phyloP scores from a whole-genome alignment of 2,329 filamentous ascomycete genomes.

The Grosmannia serpens region DNA sequence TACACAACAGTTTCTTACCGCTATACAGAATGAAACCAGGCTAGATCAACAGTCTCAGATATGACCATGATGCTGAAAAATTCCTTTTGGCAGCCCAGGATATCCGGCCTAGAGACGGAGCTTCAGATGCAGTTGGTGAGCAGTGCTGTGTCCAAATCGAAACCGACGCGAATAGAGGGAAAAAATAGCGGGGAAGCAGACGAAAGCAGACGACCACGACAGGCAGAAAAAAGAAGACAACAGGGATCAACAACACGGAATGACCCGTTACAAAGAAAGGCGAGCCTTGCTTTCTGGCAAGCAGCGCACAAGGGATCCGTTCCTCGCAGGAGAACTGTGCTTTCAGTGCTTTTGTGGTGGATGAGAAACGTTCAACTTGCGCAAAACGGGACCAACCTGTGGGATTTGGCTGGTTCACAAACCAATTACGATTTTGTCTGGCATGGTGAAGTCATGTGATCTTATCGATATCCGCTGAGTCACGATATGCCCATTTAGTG shows the following conservation, averaged over 20 bases:
- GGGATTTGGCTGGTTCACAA: background rate
- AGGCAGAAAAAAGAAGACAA: background rate
- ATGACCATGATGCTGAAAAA: conserved; percentile 3
- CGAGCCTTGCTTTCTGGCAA: background rate
- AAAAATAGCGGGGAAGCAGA: background rate
- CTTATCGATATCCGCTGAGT: background rate
- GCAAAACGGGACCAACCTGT: background rate
- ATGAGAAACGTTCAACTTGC: background rate
- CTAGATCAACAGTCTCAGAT: background rate
- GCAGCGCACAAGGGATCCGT: background rate
- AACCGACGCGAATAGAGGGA: background rate
- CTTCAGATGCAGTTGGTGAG: background rate
- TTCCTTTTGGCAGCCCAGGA: background rate
- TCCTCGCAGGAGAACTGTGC: background rate
- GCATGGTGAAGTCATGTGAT: background rate
- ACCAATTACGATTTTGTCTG: background rate
- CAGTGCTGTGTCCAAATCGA: background rate
- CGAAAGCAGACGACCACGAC: background rate
- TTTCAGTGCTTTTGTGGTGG: background rate
- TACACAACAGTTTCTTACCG: background rate
- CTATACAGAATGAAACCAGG: background rate
- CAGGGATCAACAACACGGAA: background rate
- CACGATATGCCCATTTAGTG: background rate
- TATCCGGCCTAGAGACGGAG: background rate
- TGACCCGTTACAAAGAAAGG: background rate